These are phyloP conservation scores for Colletotrichum neosansevieriae DNA, from an alignment of 2,329 filamentous ascomycete species.

Conservation along the genomic window DNA sequence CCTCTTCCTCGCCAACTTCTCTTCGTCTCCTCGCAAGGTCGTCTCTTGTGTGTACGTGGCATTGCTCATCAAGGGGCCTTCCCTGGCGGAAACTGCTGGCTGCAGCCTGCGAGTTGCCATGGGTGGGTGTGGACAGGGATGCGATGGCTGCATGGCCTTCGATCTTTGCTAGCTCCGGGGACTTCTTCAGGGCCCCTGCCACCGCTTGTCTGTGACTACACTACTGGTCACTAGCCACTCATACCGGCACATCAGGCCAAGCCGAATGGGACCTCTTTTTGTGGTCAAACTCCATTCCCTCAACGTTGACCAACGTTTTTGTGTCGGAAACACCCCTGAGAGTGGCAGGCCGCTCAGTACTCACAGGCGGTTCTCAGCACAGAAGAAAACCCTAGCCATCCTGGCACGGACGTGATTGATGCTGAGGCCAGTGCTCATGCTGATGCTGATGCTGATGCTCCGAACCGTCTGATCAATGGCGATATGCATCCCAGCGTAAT, in stretches of 20 bases:
- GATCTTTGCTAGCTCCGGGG: constrained; percentile 42
- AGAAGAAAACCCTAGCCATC: constrained; percentile 26
- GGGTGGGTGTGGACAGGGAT: constrained; percentile 39
- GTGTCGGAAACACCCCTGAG: constrained; percentile 37
- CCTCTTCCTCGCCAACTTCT: neutral
- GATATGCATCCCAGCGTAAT: constrained; percentile 35
- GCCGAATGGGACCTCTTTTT: constrained; percentile 38
- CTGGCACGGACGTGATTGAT: constrained; percentile 28
- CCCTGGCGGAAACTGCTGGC: constrained; percentile 39
- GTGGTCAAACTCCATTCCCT: constrained; percentile 36
- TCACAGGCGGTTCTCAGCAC: constrained; percentile 15
- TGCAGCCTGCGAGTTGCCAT: constrained; percentile 37
- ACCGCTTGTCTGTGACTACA: constrained; percentile 38
- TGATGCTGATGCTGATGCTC: constrained; percentile 16
- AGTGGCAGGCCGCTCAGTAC: constrained; percentile 25
- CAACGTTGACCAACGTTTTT: constrained; percentile 37
- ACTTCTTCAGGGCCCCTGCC: constrained; percentile 42
- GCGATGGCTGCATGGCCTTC: constrained; percentile 41
- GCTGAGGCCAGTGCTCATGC: constrained; percentile 13
- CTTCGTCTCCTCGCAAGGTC: constrained; percentile 22
- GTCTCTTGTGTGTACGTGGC: constrained; percentile 41
- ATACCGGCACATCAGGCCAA: constrained; percentile 38
- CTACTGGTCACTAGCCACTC: constrained; percentile 31
- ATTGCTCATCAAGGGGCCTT: constrained; percentile 39
- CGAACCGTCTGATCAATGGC: constrained; percentile 34